These are phyloP conservation scores for Leersia perrieri DNA, from an alignment of 176 grass and related monocot genomes.

Conservation along the genomic window DNA sequence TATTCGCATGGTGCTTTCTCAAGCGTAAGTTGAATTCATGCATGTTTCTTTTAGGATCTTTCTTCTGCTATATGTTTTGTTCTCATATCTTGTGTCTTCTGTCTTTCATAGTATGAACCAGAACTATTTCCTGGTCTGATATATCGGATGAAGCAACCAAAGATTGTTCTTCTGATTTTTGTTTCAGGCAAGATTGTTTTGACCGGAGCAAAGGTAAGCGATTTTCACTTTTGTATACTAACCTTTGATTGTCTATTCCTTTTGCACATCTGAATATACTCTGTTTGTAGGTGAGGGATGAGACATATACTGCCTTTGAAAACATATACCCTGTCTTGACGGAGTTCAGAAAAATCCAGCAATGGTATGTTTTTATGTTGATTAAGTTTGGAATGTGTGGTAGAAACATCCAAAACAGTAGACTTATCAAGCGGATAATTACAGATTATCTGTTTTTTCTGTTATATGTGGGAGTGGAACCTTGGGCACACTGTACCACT, in stretches of 20 bases:
- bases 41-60: constrained; percentile 7
- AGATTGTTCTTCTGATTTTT: constrained; percentile 97
- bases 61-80: neutral
- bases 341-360: constrained; percentile 90
- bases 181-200: constrained; percentile 99
- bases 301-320: constrained; percentile 94
- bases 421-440: neutral
- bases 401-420: neutral
- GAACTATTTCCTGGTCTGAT: constrained; percentile 93
- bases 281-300: constrained; percentile 76
- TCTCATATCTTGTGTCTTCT: neutral
- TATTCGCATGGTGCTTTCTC: constrained; percentile 97
- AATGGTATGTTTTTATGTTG: constrained; percentile 52
- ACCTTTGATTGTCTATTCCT: neutral
- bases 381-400: neutral
- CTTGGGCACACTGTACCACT: neutral
- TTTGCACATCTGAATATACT: neutral
- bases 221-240: neutral
- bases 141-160: constrained; percentile 95
- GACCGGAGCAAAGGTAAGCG: constrained; percentile 81
- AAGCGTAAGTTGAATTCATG: constrained; percentile 56
- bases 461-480: neutral
- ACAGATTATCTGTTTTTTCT: neutral
- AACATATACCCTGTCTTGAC: constrained; percentile 92
- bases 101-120: constrained; percentile 73